Conservation (phyloP, 257 asterid species). For the Craterostigma plantagineum region DNA sequence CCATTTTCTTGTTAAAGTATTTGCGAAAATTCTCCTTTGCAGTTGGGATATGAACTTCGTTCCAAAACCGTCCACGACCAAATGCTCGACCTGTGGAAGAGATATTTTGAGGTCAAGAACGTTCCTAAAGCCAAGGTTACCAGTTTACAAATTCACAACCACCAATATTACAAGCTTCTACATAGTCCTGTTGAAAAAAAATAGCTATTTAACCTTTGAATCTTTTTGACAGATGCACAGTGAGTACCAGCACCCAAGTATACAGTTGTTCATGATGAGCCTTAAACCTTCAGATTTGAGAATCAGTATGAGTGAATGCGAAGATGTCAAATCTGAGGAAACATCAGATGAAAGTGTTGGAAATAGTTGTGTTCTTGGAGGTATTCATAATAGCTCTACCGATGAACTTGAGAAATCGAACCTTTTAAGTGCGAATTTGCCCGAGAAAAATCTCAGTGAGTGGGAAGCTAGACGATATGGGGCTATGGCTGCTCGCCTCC, state of each 20-base stretch:
- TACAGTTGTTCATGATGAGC: slow-evolving; percentile 68
- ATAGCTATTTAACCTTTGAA: too few relatives aligned
- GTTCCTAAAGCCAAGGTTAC: slow-evolving; percentile 62
- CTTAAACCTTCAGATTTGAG: slow-evolving; percentile 23
- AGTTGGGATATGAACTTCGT: slow-evolving; percentile 93
- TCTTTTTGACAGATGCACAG: slow-evolving; percentile 59
- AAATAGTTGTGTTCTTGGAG: slow-evolving; percentile 9
- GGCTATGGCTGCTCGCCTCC: slow-evolving; percentile 94
- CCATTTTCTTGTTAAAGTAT: background rate
- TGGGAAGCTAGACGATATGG: slow-evolving; percentile 90
- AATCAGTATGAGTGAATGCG: too few relatives aligned
- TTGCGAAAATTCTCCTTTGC: slow-evolving; percentile 8
- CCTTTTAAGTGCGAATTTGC: slow-evolving; percentile 11
- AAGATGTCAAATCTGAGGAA: slow-evolving; percentile 14
- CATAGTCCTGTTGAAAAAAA: too few relatives aligned
- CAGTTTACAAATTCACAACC: background rate
- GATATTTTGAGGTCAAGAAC: slow-evolving; percentile 5
- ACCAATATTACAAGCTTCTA: too few relatives aligned
- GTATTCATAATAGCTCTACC: slow-evolving; percentile 9
- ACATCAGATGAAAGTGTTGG: slow-evolving; percentile 28
- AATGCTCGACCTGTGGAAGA: slow-evolving; percentile 44
- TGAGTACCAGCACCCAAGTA: slow-evolving; percentile 83
- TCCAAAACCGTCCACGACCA: slow-evolving; percentile 81
- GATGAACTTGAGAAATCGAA: slow-evolving; percentile 13
- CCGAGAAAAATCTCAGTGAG: slow-evolving; percentile 31